These are phyloP conservation scores for Nicotiana undulata DNA, from an alignment of 257 asterid genomes.

Conservation along the genomic window DNA sequence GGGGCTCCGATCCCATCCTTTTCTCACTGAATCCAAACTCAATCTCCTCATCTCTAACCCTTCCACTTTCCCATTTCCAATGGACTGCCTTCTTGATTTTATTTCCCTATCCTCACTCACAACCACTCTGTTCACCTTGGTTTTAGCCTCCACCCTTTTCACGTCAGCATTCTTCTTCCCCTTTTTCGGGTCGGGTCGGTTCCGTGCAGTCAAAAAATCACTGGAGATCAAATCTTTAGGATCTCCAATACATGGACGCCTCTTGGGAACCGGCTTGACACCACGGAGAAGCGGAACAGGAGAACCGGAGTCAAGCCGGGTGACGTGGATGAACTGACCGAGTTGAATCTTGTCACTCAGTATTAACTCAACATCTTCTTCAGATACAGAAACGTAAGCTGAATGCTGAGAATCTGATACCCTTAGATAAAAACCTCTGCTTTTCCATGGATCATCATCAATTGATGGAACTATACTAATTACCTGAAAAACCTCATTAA, in stretches of 20 bases:
- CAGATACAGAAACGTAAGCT: slow-evolving; percentile 77
- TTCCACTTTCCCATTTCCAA: slow-evolving; percentile 41
- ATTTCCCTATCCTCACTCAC: slow-evolving; percentile 32
- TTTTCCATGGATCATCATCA: slow-evolving; percentile 92
- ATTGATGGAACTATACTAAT: slow-evolving; percentile 78
- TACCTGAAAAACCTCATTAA: slow-evolving; percentile 33
- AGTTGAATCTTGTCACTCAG: slow-evolving; percentile 70
- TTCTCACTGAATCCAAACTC: slow-evolving; percentile 73
- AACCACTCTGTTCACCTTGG: slow-evolving; percentile 1
- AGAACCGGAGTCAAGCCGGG: slow-evolving; percentile 61
- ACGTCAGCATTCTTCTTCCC: slow-evolving; percentile 35
- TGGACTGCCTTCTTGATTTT: slow-evolving; percentile 59
- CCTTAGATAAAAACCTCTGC: slow-evolving; percentile 77
- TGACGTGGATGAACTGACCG: slow-evolving; percentile 78
- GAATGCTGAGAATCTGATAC: slow-evolving; percentile 95
- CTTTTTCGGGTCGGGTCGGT: slow-evolving; percentile 24
- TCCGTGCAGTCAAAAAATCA: slow-evolving; percentile 57
- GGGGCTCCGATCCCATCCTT: slow-evolving; percentile 70
- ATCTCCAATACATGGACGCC: slow-evolving; percentile 67
- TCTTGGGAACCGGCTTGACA: slow-evolving; percentile 65
- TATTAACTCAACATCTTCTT: slow-evolving; percentile 70
- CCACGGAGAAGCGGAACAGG: slow-evolving; percentile 89
- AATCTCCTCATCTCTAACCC: slow-evolving; percentile 46
- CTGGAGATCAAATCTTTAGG: slow-evolving; percentile 89
- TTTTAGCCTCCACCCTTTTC: slow-evolving; percentile 30